Percentiles rank a stretch among this genome's conserved stretches.
Evolutionary conservation across 352 stramenopile species (phyloP).

Genomic region (Globisporangium mamillatum): DNA sequence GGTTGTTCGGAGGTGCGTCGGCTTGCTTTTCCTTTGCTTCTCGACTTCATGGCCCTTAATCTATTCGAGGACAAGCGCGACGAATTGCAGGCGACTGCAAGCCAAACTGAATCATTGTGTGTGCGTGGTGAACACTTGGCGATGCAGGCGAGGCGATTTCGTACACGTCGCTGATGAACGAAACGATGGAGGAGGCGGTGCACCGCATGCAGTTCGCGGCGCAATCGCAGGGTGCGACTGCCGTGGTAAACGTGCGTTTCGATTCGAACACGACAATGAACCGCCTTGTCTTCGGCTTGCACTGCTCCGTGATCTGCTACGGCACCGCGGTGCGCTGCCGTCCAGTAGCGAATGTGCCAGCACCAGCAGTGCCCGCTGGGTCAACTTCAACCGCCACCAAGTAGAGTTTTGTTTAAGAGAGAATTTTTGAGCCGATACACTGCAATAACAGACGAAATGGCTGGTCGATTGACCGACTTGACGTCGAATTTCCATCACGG

Average conservation of each 20-base stretch:
- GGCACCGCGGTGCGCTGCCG: constrained; percentile 71
- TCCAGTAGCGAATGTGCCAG: constrained; percentile 22
- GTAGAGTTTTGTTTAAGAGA: neutral
- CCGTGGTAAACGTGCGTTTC: constrained; percentile 77
- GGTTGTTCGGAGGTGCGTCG: constrained; percentile 54
- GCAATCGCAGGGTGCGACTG: constrained; percentile 68
- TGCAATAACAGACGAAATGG: neutral
- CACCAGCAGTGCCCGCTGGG: neutral
- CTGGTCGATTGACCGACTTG: neutral
- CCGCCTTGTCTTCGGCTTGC: constrained; percentile 77
- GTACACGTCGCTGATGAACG: constrained; percentile 83
- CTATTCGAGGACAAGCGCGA: neutral
- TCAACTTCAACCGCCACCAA: neutral
- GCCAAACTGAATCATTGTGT: neutral
- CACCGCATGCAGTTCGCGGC: constrained; percentile 76
- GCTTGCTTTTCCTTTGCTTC: neutral
- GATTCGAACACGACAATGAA: constrained; percentile 87
- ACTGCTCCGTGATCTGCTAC: constrained; percentile 80
- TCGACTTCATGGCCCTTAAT: neutral
- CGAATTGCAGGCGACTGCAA: neutral
- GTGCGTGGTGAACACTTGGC: neutral
- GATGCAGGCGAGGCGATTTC: constrained; percentile 54
- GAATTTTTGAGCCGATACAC: neutral
- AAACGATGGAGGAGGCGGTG: constrained; percentile 74
- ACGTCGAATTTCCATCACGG: neutral